Base-by-base conservation (phyloP, 2,329 filamentous ascomycete species). In the Colletotrichum sp. region DNA sequence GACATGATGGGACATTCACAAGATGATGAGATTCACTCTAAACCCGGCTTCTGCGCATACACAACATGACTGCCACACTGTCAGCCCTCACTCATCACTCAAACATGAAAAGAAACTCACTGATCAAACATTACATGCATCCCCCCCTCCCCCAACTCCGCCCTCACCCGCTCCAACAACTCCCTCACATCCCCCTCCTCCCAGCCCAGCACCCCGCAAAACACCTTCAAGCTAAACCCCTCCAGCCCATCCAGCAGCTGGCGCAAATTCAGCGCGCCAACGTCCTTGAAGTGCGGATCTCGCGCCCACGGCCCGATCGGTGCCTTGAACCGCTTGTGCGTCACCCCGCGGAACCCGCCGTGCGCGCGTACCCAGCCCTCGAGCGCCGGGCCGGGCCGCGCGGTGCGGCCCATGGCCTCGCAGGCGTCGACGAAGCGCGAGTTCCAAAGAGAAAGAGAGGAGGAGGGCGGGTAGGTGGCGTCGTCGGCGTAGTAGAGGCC, bases 301-400 rank as follows among this genome's bases (percentile, higher is more conserved):
- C 82, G 83, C 3, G 85, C 78, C 85, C 86, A 87, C 3, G 81
- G 78, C 0, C 83, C 83, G 18, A 84, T 80, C 0, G 84, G 84
- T 61, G 81, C 73, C 73, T 82, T 82, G 74, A 81, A 83, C 13
- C 78, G 36, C 12, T 77, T 78, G 65, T 84, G 80, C 4, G 77
- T 78, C n/a, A 85, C 78, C 66, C 83, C 82, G 12, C 76, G 65
- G 74, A 87, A 87, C 1, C 86, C 85, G 4, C 83, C 82, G 2
- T 70, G 24, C 3, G 78, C 77, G 78, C 43, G 43, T 2, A 85
- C 82, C 83, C 82, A 84, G n/a, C 59, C 74, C 73, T 83, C 80
- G 48, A 5, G 77, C 69, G 8, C 9, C 64, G 80, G 76, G 55
- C 75, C 79, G 0, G 84, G 84, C 4, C 85, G 81, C 43, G 84